A percentile compares a stretch with the other conserved stretches of the same genome.
Evolutionary conservation across 2,329 filamentous ascomycete species (phyloP).

Genomic region (Alternaria hordeiaustralica): DNA sequence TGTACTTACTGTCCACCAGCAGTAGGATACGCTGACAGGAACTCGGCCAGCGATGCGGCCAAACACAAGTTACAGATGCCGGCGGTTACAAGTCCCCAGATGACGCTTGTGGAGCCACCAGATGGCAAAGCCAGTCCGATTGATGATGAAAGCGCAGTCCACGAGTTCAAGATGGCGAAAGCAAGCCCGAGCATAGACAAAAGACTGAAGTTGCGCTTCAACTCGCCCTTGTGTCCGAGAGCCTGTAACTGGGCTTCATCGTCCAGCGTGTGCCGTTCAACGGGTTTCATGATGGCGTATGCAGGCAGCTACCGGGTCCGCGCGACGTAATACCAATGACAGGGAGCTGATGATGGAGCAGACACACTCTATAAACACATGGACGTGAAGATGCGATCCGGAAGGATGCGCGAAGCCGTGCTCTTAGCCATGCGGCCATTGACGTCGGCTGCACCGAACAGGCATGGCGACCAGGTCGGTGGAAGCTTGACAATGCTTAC

Average conservation of each 20-base stretch:
- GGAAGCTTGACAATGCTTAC: constrained; percentile 26
- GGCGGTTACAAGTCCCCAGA: constrained; percentile 69
- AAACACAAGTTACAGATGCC: constrained; percentile 72
- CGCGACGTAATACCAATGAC: neutral
- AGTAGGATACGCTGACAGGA: constrained; percentile 68
- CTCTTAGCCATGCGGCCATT: constrained; percentile 8
- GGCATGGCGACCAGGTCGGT: constrained; percentile 11
- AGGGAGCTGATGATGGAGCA: neutral
- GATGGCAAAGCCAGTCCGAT: constrained; percentile 69
- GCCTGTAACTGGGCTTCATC: constrained; percentile 47
- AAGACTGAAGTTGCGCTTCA: constrained; percentile 64
- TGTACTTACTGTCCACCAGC: constrained; percentile 43
- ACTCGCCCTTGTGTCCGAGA: constrained; percentile 64
- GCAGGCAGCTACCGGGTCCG: neutral
- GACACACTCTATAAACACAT: neutral
- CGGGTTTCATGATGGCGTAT: constrained; percentile 26
- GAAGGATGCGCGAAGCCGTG: neutral
- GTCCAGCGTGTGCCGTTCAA: constrained; percentile 26
- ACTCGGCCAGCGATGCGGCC: constrained; percentile 73
- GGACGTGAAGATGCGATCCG: neutral
- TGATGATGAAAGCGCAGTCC: constrained; percentile 66
- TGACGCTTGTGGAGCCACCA: constrained; percentile 72
- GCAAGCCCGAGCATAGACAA: constrained; percentile 67
- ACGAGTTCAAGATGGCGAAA: constrained; percentile 69
- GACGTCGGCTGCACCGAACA: constrained; percentile 11